phyloP scores from a whole-genome alignment of 1,284 basidiomycete species.

The Kwoniella shivajii region DNA sequence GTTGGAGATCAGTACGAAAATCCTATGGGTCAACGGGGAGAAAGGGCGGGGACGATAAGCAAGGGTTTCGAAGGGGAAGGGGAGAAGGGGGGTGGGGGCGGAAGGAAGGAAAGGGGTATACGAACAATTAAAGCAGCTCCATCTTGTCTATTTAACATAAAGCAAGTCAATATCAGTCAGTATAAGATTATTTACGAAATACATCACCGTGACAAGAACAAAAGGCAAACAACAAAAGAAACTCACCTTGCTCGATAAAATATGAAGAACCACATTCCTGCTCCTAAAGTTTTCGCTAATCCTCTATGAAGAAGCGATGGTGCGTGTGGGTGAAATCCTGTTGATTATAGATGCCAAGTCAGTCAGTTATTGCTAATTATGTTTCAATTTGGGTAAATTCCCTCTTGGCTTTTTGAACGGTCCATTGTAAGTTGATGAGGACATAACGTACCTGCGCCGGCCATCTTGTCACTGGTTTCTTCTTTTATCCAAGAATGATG shows the following conservation, averaged over 20 bases:
- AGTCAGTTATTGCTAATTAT: not conserved
- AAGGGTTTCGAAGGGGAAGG: too few relatives aligned
- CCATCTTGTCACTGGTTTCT: constrained; percentile 26
- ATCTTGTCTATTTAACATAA: constrained; percentile 53
- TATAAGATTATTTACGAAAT: not conserved
- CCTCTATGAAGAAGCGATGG: constrained; percentile 74
- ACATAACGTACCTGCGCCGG: constrained; percentile 40
- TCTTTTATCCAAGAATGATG: too few relatives aligned
- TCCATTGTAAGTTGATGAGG: too few relatives aligned
- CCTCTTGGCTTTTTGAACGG: not conserved
- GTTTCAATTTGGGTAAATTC: not conserved
- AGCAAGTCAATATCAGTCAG: not conserved
- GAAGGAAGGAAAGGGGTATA: constrained; percentile 9
- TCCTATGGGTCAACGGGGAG: too few relatives aligned
- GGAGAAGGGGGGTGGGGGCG: not conserved
- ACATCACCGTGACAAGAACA: constrained; percentile 6
- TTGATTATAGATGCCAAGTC: not conserved
- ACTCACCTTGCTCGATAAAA: constrained; percentile 88
- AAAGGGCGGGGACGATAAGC: too few relatives aligned
- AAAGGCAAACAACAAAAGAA: not conserved
- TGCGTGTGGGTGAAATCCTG: constrained; percentile 82
- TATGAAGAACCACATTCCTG: constrained; percentile 97
- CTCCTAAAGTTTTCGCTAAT: constrained; percentile 80
- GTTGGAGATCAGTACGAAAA: too few relatives aligned
- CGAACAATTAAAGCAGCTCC: constrained; percentile 58